phyloP scores from a whole-genome alignment of 202 grass and related monocot genomes.

The Elaeis oleifera region DNA sequence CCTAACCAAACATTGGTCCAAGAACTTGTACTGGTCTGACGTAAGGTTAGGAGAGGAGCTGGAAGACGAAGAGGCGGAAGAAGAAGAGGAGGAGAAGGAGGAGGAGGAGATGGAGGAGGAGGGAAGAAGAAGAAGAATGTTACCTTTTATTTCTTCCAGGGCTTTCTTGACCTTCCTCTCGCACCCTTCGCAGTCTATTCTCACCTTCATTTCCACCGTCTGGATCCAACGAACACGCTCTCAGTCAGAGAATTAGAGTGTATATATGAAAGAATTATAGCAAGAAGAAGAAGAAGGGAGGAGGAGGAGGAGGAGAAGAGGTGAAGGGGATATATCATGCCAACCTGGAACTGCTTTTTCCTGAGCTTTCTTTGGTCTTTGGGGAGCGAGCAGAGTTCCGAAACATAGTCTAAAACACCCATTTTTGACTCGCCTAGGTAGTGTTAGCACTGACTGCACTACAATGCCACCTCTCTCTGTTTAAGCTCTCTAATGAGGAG shows the following conservation, averaged over 20 bases:
- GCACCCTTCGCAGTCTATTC: slow-evolving; percentile 21
- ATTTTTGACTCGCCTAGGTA: neutral
- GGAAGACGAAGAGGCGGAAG: too few relatives aligned
- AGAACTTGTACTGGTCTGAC: too few relatives aligned
- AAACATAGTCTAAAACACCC: neutral
- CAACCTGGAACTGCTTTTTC: slow-evolving; percentile 15
- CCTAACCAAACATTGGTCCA: too few relatives aligned
- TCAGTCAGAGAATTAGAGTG: neutral
- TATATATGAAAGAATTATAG: too few relatives aligned
- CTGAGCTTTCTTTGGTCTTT: neutral
- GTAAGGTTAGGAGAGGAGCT: too few relatives aligned
- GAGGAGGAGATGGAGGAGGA: too few relatives aligned
- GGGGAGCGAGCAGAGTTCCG: slow-evolving; percentile 4
- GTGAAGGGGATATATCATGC: neutral
- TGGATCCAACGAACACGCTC: neutral
- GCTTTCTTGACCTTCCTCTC: slow-evolving; percentile 11
- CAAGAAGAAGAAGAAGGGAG: too few relatives aligned
- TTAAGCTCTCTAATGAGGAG: too few relatives aligned
- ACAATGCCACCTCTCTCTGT: too few relatives aligned
- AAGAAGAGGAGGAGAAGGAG: too few relatives aligned
- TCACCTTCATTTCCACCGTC: slow-evolving; percentile 16
- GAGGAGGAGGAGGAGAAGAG: neutral
- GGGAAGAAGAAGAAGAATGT: too few relatives aligned
- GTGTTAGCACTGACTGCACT: too few relatives aligned
- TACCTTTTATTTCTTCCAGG: slow-evolving; percentile 10